Base-by-base conservation (phyloP, 2,329 filamentous ascomycete genomes). In the Kalaharituber pfeilii region DNA sequence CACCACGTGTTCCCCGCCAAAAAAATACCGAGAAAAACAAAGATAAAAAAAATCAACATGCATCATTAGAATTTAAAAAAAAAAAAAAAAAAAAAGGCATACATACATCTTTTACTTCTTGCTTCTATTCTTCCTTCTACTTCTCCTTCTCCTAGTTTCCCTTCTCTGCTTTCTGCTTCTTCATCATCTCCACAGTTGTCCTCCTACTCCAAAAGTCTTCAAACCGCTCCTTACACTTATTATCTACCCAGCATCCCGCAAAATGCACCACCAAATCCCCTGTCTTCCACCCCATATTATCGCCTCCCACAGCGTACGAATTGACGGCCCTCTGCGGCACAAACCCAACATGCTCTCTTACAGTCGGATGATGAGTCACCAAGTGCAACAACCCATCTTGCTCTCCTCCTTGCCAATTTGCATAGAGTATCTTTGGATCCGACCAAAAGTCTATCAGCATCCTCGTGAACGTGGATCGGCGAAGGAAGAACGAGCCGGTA, bases 261-360 rank as follows among this genome's bases (percentile, higher is more conserved):
- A 70, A 63, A 59, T 70, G 68, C 24, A 70, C 67, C 7, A 67
- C 62, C n/a, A 70, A 54, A 53, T 69, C 68, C 45, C 68, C 68
- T 28, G 66, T 65, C 22, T 63, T 60, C 60, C 67, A 70, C 22
- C 65, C 65, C 68, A 69, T 69, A 51, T 65, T 61, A 33, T 63
- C 56, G 39, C 63, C 65, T 11, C 66, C 67, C 22, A 67, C 60
- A 0, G 63, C 63, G 56, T 69, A 70, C 3, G 67, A 64, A 53
- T 70, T 70, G 56, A 70, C 64, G 22, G 65, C 64, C 53, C 66
- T 64, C 59, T 68, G 67, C 1, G 62, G 62, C 50, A 68, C 68
- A 30, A 69, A 62, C 25, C 65, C 68, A 2, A 67, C 59, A 54
- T 69, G 66, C 29, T 69, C 64, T n/a, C 67, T 62, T 11, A 70